These are phyloP conservation scores for Talaromyces marneffei DNA, from an alignment of 2,329 filamentous ascomycete genomes.

Conservation along the genomic window DNA sequence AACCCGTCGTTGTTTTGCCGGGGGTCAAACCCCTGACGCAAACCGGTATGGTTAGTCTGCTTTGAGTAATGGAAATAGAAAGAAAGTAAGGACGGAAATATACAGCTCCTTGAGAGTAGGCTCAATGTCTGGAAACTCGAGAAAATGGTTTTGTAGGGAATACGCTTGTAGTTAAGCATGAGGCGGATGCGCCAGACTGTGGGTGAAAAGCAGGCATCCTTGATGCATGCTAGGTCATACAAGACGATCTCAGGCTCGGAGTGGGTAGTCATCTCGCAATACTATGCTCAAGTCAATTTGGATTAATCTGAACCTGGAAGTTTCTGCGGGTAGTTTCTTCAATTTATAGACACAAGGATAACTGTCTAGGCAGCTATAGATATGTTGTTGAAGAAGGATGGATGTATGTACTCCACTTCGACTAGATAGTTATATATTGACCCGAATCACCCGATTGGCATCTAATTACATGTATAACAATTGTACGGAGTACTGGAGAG, in stretches of 20 bases:
- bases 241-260: constrained; percentile 33
- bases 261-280: neutral
- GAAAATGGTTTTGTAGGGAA: constrained; percentile 39
- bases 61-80: constrained; percentile 13
- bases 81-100: constrained; percentile 19
- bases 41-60: neutral
- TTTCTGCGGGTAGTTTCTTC: neutral
- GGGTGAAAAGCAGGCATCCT: constrained; percentile 40
- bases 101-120: constrained; percentile 38
- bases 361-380: neutral
- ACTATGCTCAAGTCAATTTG: neutral
- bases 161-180: constrained; percentile 41
- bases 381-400: neutral
- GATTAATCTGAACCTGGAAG: neutral
- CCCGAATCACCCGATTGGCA: neutral
- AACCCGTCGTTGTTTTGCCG: constrained; percentile 12
- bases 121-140: constrained; percentile 42
- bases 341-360: neutral
- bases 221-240: constrained; percentile 39
- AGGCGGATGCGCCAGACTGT: constrained; percentile 41
- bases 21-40: constrained; percentile 19
- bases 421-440: neutral
- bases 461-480: no score
- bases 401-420: neutral
- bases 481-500: no score